A percentile compares a stretch with the other conserved stretches of the same genome.
These are phyloP conservation scores for Phlebopus sp. DNA, from an alignment of 1,284 basidiomycete species.

Conservation along the genomic window DNA sequence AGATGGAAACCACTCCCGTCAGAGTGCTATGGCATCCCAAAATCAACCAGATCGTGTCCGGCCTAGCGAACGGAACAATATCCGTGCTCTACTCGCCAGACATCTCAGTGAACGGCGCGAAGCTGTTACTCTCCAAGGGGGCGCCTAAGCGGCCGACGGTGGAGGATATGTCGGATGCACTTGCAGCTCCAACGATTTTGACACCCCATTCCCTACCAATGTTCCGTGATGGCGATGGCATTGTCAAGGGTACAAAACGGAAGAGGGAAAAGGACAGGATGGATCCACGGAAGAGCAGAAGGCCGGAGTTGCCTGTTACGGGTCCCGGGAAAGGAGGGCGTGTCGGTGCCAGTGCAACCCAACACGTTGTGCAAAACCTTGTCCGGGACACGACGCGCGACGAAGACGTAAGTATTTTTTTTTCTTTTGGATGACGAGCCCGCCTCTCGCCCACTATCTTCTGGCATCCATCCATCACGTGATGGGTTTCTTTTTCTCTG, in stretches of 20 bases:
- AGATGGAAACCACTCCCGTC: conserved; percentile 77
- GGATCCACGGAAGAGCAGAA: conserved; percentile 86
- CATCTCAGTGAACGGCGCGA: conserved; percentile 88
- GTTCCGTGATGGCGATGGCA: conserved; percentile 79
- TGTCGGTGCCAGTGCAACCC: conserved; percentile 92
- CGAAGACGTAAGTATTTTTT: conserved; percentile 78
- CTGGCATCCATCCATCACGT: conserved; percentile 14
- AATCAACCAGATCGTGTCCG: conserved; percentile 94
- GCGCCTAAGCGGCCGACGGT: conserved; percentile 69
- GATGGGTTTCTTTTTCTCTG: conserved; percentile 14
- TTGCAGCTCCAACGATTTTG: conserved; percentile 80
- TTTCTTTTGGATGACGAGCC: conserved; percentile 4
- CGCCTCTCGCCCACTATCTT: conserved; percentile 15
- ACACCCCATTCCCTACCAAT: conserved; percentile 88
- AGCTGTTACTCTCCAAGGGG: conserved; percentile 79
- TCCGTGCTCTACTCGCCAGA: conserved; percentile 88
- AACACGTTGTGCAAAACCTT: conserved; percentile 91
- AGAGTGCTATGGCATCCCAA: conserved; percentile 93
- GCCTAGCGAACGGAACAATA: conserved; percentile 85
- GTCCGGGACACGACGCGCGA: conserved; percentile 85
- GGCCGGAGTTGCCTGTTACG: conserved; percentile 87
- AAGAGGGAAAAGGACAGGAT: conserved; percentile 85
- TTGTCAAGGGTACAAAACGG: conserved; percentile 71
- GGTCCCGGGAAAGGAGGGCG: conserved; percentile 92
- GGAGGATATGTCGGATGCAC: conserved; percentile 81